phyloP scores from a whole-genome alignment of 371 early-diverging fungal genomes.

The Mucor mucedo region DNA sequence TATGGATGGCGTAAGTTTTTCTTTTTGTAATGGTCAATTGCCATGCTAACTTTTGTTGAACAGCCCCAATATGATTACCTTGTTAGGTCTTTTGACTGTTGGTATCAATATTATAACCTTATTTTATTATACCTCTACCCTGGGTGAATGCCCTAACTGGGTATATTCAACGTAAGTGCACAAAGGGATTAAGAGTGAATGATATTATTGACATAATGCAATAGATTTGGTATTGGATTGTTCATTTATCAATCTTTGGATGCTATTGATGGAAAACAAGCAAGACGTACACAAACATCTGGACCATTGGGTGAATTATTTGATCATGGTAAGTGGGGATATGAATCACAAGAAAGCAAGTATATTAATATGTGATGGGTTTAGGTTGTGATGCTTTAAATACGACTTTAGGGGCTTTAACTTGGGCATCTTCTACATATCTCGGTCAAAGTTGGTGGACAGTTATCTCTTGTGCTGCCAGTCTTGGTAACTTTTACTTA shows the following conservation, averaged over 20 bases:
- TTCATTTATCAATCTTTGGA: conserved; percentile 97
- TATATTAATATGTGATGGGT: not conserved
- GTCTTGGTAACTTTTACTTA: conserved; percentile 87
- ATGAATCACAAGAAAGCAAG: not conserved
- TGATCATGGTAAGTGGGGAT: conserved; percentile 71
- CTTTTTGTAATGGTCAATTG: not conserved
- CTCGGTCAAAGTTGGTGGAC: conserved; percentile 85
- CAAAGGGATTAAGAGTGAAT: not conserved
- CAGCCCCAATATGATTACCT: conserved; percentile 98
- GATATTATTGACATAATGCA: not conserved
- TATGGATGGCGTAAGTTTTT: conserved; percentile 84
- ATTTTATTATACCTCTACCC: conserved; percentile 77
- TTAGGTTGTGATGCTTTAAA: conserved; percentile 93
- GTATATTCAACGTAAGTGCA: conserved; percentile 70
- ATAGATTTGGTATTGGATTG: conserved; percentile 83
- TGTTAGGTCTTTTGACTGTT: conserved; percentile 90
- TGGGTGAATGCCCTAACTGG: conserved; percentile 87
- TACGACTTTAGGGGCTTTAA: conserved; percentile 66
- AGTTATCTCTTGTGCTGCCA: conserved; percentile 56
- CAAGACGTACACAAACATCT: conserved; percentile 88
- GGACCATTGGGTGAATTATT: conserved; percentile 96
- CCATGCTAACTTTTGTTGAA: not conserved
- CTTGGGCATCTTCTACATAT: conserved; percentile 69
- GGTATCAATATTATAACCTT: conserved; percentile 73
- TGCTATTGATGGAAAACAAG: conserved; percentile 99